Evolutionary conservation across 768 basidiomycete species (phyloP), one percentile per base, ranked within the genome.

Genomic region (Lactarius tabidus): DNA sequence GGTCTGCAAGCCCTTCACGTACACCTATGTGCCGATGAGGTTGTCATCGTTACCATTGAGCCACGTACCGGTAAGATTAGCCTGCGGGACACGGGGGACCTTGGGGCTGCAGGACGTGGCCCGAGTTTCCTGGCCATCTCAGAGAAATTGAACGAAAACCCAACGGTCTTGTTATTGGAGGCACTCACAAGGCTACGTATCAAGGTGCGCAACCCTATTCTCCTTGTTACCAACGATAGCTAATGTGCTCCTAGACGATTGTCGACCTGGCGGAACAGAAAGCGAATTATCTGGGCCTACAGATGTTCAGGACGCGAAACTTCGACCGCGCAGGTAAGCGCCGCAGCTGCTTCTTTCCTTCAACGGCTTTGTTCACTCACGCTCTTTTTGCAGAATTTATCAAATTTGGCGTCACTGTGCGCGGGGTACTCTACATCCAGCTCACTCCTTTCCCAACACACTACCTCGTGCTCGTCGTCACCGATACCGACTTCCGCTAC

Each of bases 381-480:
- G 56, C 38, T 29, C 63, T 55, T 59, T 1, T 10, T 63, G 28
- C 67, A 91, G 94, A 95, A 72, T 63, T 86, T 51, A 74, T 75
- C 23, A 93, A 93, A 71, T 80, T 93, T 57, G 93, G 94, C 0
- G 77, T 83, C 1, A 74, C 82, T 17, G 79, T 82, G 26, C 84
- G 85, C 54, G 84, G 83, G 43, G 83, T 76, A 52, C 79, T 95
- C 29, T 94, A 87, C 74, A 88, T 95, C 66, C 88, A 90, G 70
- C 81, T 95, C 9, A 73, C 85, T 48, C 89, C 84, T 64, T 93
- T 91, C 71, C 87, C 89, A 1, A 82, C 78, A 53, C 90, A 95
- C 73, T 94, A 93, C 73, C 85, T 97, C 45, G 91, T 93, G 14
- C 81, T 95, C 29, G 87, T 93, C 48, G 84, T 94, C 67, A 86